phyloP scores from a whole-genome alignment of 768 basidiomycete genomes.

The Ramaria sp. region DNA sequence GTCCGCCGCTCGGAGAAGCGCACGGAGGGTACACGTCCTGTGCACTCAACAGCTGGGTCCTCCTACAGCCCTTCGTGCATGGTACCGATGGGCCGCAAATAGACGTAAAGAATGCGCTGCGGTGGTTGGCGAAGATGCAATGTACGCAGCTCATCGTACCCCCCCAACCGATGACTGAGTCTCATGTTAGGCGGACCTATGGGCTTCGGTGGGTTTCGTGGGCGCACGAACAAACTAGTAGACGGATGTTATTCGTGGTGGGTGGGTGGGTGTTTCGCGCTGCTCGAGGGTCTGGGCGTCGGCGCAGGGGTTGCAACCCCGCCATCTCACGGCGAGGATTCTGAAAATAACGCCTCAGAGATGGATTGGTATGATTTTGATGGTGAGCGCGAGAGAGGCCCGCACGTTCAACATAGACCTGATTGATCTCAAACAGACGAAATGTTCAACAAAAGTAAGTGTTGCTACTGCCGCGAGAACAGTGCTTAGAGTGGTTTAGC shows the following conservation, averaged over 20 bases:
- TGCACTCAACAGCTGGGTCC: slow-evolving; percentile 72
- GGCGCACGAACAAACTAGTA: slow-evolving; percentile 95
- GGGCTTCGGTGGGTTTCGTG: slow-evolving; percentile 88
- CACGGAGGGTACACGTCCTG: slow-evolving; percentile 99
- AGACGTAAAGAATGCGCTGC: slow-evolving; percentile 7
- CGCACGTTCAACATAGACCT: slow-evolving; percentile 9
- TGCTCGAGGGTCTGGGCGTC: slow-evolving; percentile 53
- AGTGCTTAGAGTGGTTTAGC: slow-evolving; percentile 12
- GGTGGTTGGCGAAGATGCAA: slow-evolving; percentile 12
- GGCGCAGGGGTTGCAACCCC: slow-evolving; percentile 18
- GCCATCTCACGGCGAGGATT: slow-evolving; percentile 16
- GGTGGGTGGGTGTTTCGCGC: slow-evolving; percentile 81
- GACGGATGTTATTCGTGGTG: slow-evolving; percentile 99
- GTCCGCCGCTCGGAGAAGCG: slow-evolving; percentile 85
- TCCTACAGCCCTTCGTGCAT: slow-evolving; percentile 47
- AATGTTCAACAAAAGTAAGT: slow-evolving; percentile 36
- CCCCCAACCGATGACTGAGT: no score
- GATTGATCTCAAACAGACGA: slow-evolving; percentile 25
- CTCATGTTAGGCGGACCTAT: slow-evolving; percentile 47
- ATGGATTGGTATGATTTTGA: slow-evolving; percentile 64
- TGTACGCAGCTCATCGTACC: neutral
- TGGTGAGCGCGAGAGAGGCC: slow-evolving; percentile 29
- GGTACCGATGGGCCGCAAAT: neutral
- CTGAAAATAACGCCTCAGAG: slow-evolving; percentile 19
- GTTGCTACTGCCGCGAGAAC: neutral